A percentile compares a stretch with the other conserved stretches of the same genome.
phyloP scores from a whole-genome alignment of 116 monocot species.

The Posidonia oceanica region DNA sequence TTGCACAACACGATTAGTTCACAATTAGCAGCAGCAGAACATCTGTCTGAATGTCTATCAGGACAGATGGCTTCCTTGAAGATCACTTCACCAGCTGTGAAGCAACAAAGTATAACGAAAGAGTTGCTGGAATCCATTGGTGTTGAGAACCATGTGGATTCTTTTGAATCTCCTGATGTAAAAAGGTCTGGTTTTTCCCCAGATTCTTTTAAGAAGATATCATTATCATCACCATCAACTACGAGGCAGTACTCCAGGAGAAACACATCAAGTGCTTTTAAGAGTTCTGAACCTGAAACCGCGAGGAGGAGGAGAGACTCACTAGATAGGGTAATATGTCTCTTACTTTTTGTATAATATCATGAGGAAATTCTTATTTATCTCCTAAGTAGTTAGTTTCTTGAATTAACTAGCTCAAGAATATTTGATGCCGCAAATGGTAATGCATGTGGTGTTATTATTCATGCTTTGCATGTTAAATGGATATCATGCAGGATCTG shows the following conservation, averaged over 20 bases:
- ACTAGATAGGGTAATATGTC: slow-evolving; percentile 56
- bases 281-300: slow-evolving; percentile 48
- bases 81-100: slow-evolving; percentile 35
- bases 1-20: slow-evolving; percentile 71
- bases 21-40: slow-evolving; percentile 77
- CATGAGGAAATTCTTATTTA: too few relatives aligned
- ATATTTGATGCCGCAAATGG: too few relatives aligned
- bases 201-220: slow-evolving; percentile 24
- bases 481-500: too few relatives aligned
- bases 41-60: slow-evolving; percentile 69
- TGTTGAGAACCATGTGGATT: slow-evolving; percentile 31
- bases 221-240: slow-evolving; percentile 13
- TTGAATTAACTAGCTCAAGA: too few relatives aligned
- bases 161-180: slow-evolving; percentile 37
- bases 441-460: too few relatives aligned
- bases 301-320: slow-evolving; percentile 72
- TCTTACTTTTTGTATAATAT: not conserved
- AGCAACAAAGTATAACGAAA: slow-evolving; percentile 31
- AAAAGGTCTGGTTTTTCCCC: slow-evolving; percentile 14
- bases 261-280: slow-evolving; percentile 13
- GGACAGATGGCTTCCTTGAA: slow-evolving; percentile 70
- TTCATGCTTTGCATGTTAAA: too few relatives aligned
- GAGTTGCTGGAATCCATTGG: slow-evolving; percentile 88
- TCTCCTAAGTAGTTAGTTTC: too few relatives aligned
- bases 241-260: slow-evolving; percentile 13